A percentile compares a stretch with the other conserved stretches of the same genome.
These are phyloP conservation scores for Agrocybe pediades DNA, from an alignment of 768 basidiomycete species.

Conservation along the genomic window DNA sequence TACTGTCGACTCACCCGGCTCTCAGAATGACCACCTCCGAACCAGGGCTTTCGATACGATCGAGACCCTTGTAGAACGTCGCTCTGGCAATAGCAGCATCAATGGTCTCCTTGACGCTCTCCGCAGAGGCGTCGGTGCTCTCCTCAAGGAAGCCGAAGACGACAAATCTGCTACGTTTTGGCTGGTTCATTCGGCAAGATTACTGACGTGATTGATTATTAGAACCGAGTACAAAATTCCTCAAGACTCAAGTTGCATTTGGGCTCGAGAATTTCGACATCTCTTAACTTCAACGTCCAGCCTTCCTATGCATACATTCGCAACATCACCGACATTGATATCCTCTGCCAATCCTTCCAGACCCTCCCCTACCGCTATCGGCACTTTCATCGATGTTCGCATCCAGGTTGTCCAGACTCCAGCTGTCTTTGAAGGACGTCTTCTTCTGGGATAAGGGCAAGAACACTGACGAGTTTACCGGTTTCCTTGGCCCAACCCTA, in stretches of 20 bases:
- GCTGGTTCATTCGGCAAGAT: not conserved
- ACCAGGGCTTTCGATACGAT: constrained; percentile 51
- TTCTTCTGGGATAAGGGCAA: constrained; percentile 79
- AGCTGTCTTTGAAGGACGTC: constrained; percentile 61
- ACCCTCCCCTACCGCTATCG: constrained; percentile 49
- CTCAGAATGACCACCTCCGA: constrained; percentile 52
- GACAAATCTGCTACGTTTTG: not conserved
- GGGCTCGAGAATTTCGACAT: constrained; percentile 76
- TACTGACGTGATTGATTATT: not conserved
- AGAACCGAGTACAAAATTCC: constrained; percentile 74
- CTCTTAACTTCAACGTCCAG: constrained; percentile 62
- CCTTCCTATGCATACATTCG: constrained; percentile 74
- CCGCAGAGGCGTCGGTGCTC: constrained; percentile 44
- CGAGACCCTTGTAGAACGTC: constrained; percentile 50
- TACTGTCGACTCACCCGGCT: constrained; percentile 62
- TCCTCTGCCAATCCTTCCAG: constrained; percentile 39
- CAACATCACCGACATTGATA: constrained; percentile 61
- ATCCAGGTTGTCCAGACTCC: constrained; percentile 67
- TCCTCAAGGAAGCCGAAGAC: constrained; percentile 47
- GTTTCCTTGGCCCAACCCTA: constrained; percentile 60
- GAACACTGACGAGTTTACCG: constrained; percentile 54
- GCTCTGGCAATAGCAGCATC: constrained; percentile 49
- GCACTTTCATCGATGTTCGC: constrained; percentile 66
- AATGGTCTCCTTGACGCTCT: constrained; percentile 46
- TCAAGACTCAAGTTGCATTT: constrained; percentile 70